Evolutionary conservation across 768 basidiomycete species (phyloP).

Genomic region (Psilocybe subaeruginosa): DNA sequence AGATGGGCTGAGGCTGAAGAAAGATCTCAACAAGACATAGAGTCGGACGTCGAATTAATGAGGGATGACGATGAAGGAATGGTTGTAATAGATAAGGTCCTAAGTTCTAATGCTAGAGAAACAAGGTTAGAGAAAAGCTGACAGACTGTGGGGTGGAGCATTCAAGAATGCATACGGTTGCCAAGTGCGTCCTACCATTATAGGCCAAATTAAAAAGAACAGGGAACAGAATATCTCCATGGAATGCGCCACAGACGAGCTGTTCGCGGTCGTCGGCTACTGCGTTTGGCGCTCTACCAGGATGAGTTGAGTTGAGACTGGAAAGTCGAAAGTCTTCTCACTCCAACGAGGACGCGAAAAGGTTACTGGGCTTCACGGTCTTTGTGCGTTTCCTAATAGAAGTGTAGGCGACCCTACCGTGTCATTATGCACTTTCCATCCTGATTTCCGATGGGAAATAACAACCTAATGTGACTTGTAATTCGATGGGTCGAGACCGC

Average conservation of each 20-base stretch:
- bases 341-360: no score
- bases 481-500: neutral
- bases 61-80: neutral
- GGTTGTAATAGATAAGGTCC: neutral
- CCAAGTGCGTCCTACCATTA: neutral
- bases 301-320: no score
- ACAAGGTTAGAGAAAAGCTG: neutral
- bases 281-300: neutral
- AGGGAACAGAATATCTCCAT: neutral
- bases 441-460: neutral
- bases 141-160: neutral
- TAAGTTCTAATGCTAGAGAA: neutral
- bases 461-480: neutral
- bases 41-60: no score
- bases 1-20: no score
- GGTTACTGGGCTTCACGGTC: no score
- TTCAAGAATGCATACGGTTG: neutral
- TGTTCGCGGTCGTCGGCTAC: neutral
- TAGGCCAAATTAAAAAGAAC: neutral
- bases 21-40: no score
- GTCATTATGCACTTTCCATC: neutral
- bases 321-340: no score
- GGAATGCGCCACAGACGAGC: neutral
- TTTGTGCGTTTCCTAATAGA: no score
- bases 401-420: no score